Percentiles rank a stretch among this genome's conserved stretches.
Evolutionary conservation across 2,329 filamentous ascomycete species (phyloP).

Genomic region (Septoria linicola): DNA sequence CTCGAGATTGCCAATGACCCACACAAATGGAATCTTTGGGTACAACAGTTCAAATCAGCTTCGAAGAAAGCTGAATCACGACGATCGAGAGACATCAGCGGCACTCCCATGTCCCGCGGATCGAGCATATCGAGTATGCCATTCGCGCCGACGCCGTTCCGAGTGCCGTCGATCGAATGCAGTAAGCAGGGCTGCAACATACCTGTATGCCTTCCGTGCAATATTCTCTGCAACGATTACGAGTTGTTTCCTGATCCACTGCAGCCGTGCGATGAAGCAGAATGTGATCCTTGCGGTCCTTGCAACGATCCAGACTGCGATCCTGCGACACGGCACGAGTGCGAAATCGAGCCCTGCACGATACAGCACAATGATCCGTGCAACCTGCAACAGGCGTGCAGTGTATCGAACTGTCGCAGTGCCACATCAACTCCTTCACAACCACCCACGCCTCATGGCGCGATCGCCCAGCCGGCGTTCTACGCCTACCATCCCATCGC

Average conservation of each 20-base stretch:
- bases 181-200: conserved; percentile 29
- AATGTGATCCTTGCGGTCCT: conserved; percentile 26
- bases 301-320: conserved; percentile 29
- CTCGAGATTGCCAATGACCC: conserved; percentile 27
- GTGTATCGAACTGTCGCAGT: conserved; percentile 24
- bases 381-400: neutral
- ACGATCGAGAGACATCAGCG: conserved; percentile 19
- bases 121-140: conserved; percentile 22
- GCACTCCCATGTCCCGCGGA: conserved; percentile 21
- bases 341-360: conserved; percentile 13
- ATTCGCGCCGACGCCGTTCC: conserved; percentile 16
- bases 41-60: conserved; percentile 28
- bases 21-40: conserved; percentile 28
- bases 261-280: conserved; percentile 23
- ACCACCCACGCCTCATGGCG: conserved; percentile 23
- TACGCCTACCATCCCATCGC: conserved; percentile 24
- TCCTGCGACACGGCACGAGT: conserved; percentile 17
- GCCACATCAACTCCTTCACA: conserved; percentile 25
- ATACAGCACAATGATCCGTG: conserved; percentile 8
- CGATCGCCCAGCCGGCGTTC: conserved; percentile 16
- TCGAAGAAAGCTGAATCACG: conserved; percentile 25
- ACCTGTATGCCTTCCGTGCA: conserved; percentile 29
- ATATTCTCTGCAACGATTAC: conserved; percentile 28
- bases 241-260: conserved; percentile 19
- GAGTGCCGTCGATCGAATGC: conserved; percentile 24